phyloP scores from a whole-genome alignment of 306 rosid genomes.

The Cucurbita argyrosperma region DNA sequence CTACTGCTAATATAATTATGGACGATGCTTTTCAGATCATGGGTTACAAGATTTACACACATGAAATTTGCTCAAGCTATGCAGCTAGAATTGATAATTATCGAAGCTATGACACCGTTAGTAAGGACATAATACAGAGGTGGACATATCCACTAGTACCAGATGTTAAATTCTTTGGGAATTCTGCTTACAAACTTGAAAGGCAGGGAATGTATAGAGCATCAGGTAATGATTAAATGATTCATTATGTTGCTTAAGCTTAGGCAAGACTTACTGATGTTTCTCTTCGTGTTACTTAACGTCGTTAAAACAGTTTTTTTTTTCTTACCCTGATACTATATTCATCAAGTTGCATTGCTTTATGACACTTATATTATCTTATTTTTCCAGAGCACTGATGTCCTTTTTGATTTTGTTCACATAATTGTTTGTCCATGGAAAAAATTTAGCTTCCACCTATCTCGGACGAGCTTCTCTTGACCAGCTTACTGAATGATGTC shows the following conservation, averaged over 20 bases:
- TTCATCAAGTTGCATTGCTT: neutral
- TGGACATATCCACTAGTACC: conserved; percentile 98
- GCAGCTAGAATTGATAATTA: conserved; percentile 96
- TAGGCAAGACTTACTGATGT: neutral
- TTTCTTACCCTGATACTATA: neutral
- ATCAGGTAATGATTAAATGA: conserved; percentile 39
- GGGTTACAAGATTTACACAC: conserved; percentile 89
- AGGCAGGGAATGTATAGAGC: conserved; percentile 90
- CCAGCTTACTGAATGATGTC: neutral
- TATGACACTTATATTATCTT: neutral
- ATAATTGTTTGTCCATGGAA: neutral
- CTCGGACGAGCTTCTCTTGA: neutral
- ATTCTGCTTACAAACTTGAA: conserved; percentile 52
- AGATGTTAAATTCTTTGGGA: conserved; percentile 68
- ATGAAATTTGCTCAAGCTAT: conserved; percentile 83
- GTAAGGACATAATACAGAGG: conserved; percentile 93
- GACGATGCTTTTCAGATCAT: conserved; percentile 53
- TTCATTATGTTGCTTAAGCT: neutral
- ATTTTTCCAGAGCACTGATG: no score
- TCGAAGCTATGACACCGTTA: conserved; percentile 83
- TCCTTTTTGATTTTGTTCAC: neutral
- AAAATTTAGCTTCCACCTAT: neutral
- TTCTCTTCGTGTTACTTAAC: neutral
- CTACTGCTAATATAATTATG: neutral
- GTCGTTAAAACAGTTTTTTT: neutral